Base-by-base conservation (phyloP, 495 filamentous ascomycete genomes). In the Aspergillus carlsbadensis region DNA sequence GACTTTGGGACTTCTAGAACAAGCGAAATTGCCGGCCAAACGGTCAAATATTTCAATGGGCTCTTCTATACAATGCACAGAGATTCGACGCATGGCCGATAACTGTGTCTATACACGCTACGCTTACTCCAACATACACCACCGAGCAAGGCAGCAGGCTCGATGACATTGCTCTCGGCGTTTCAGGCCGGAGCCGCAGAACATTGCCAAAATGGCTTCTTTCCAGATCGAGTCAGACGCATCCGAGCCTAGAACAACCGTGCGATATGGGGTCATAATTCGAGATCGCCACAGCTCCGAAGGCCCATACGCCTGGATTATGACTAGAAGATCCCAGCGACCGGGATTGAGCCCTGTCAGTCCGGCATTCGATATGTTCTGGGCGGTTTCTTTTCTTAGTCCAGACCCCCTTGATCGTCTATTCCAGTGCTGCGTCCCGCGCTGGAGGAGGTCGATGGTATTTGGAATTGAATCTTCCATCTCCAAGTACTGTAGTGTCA, bases 321-420 rank as follows among this genome's bases (percentile, higher is more conserved):
- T 68, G 68, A 56, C 44, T 41, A 54, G 41, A 54, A 59, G 63
- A 53, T 65, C 67, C 71, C 69, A 68, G 60, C 47, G 63, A 71
- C 71, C 70, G 60, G 72, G 66, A 58, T 70, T 58, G 61, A 58
- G 63, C 52, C 54, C 68, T 75, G 72, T 71, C 71, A 71, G 67
- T 51, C 58, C 48, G 49, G 53, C 41, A 29, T 46, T 44, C 29
- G n/a, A 47, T 47, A 17, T 7, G 45, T 60, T 62, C 63, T 66
- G 57, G 55, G 54, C 44, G 59, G 29, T 56, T 60, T 49, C 39
- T 54, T 45, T 52, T 53, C 52, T 44, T 46, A 22, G 34, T 24
- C 22, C 34, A 58, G 37, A 15, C 31, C 41, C 42, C 10, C 26
- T 10, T 33, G 24, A 54, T 57, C 31, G 39, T 54, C 49, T 13